phyloP scores from a whole-genome alignment of 768 basidiomycete species.

The Hydnomerulius pinastri region DNA sequence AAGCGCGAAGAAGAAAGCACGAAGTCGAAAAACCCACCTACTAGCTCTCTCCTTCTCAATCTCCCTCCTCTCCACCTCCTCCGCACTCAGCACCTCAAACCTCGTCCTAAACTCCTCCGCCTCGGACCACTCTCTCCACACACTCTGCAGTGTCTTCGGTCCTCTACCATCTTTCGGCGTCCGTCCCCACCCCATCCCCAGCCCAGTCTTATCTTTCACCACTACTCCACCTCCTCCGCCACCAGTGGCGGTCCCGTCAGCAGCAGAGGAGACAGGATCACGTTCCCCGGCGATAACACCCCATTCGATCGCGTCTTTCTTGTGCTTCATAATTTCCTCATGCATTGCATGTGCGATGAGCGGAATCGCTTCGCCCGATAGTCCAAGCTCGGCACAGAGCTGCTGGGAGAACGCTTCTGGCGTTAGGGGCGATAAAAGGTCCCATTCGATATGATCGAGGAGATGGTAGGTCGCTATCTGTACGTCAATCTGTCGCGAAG shows the following conservation, averaged over 20 bases:
- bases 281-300: constrained; percentile 75
- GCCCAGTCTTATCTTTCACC: constrained; percentile 80
- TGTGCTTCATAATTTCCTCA: constrained; percentile 94
- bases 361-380: constrained; percentile 85
- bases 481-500: constrained; percentile 77
- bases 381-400: constrained; percentile 83
- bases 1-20: not conserved
- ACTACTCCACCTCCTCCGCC: constrained; percentile 39
- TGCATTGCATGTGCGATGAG: constrained; percentile 92
- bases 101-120: constrained; percentile 87
- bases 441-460: constrained; percentile 97
- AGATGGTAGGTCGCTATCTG: constrained; percentile 92
- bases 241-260: constrained; percentile 17
- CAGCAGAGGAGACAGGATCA: constrained; percentile 23
- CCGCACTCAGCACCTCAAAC: constrained; percentile 82
- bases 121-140: constrained; percentile 96
- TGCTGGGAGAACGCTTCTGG: constrained; percentile 82
- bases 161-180: constrained; percentile 78
- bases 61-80: constrained; percentile 92
- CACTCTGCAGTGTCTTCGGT: constrained; percentile 78
- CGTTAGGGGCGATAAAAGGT: constrained; percentile 88
- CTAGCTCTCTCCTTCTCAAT: constrained; percentile 84
- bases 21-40: constrained; percentile 39
- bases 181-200: constrained; percentile 76
- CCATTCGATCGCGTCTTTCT: constrained; percentile 93